A percentile compares a stretch with the other conserved stretches of the same genome.
Evolutionary conservation across 2,329 filamentous ascomycete genomes (phyloP).

Genomic region (Beauveria varroae): DNA sequence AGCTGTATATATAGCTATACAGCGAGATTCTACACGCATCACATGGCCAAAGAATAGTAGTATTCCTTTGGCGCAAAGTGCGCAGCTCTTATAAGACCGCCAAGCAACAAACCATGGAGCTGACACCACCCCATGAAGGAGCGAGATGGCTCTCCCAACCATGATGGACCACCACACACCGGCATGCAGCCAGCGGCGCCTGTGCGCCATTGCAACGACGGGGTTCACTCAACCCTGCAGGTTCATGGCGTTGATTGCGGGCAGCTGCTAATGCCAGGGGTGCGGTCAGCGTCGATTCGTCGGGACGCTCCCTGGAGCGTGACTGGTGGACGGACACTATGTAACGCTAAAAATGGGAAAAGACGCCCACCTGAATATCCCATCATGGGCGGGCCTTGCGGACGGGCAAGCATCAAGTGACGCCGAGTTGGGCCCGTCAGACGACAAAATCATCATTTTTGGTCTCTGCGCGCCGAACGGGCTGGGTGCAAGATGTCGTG

Average conservation of each 20-base stretch:
- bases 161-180: background rate
- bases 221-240: background rate
- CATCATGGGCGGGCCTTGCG: background rate
- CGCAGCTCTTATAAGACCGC: background rate
- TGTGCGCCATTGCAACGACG: constrained; percentile 1
- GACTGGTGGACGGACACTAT: constrained; percentile 1
- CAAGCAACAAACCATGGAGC: constrained; percentile 1
- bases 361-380: constrained; percentile 2
- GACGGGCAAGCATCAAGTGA: constrained; percentile 7
- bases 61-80: background rate
- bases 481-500: background rate
- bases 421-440: constrained; percentile 9
- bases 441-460: background rate
- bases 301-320: constrained; percentile 3
- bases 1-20: constrained; percentile 2
- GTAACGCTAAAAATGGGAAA: background rate
- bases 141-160: background rate
- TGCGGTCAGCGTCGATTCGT: background rate
- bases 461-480: background rate
- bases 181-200: background rate
- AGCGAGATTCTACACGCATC: background rate
- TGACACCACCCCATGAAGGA: constrained; percentile 6
- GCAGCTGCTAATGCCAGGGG: background rate
- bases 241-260: background rate
- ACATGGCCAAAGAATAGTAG: background rate